These are phyloP conservation scores for Thalassiosira hispida DNA, from an alignment of 352 stramenopile species.

Conservation along the genomic window DNA sequence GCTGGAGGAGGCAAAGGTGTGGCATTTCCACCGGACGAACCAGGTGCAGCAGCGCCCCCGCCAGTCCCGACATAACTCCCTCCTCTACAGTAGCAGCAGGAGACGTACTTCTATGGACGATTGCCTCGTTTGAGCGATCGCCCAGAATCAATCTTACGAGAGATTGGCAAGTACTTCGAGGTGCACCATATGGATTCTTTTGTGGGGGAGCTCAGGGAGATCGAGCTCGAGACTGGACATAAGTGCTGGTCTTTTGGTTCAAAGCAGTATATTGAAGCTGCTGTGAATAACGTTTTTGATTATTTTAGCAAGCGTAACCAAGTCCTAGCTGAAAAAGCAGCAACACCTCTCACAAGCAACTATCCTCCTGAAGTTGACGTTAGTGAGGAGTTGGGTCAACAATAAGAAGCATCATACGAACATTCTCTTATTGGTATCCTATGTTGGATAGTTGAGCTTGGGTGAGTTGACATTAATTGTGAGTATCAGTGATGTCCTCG, in stretches of 20 bases:
- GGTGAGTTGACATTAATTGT: conserved; percentile 36
- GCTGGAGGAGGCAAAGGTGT: too few species aligned
- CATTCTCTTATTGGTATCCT: conserved; percentile 54
- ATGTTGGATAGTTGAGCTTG: conserved; percentile 45
- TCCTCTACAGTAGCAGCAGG: too few species aligned
- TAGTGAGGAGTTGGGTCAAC: conserved; percentile 23
- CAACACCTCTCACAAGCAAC: neutral
- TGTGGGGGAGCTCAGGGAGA: conserved; percentile 15
- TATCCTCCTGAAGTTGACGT: conserved; percentile 62
- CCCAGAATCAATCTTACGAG: conserved; percentile 5
- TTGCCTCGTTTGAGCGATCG: conserved; percentile 6
- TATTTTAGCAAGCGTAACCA: conserved; percentile 18
- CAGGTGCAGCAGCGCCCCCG: too few species aligned
- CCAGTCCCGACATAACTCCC: too few species aligned
- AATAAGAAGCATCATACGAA: conserved; percentile 40
- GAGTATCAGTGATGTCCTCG: conserved; percentile 60
- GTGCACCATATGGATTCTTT: conserved; percentile 7
- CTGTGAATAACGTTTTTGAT: conserved; percentile 50
- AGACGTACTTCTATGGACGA: too few species aligned
- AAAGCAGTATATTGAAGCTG: conserved; percentile 43
- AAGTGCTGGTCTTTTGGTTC: conserved; percentile 58
- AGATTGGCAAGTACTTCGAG: conserved; percentile 22
- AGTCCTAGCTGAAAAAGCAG: neutral
- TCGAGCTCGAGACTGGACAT: conserved; percentile 48
- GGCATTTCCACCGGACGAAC: too few species aligned